Evolutionary conservation across 2,329 filamentous ascomycete species (phyloP).

Genomic region (Aspergillus ustus): DNA sequence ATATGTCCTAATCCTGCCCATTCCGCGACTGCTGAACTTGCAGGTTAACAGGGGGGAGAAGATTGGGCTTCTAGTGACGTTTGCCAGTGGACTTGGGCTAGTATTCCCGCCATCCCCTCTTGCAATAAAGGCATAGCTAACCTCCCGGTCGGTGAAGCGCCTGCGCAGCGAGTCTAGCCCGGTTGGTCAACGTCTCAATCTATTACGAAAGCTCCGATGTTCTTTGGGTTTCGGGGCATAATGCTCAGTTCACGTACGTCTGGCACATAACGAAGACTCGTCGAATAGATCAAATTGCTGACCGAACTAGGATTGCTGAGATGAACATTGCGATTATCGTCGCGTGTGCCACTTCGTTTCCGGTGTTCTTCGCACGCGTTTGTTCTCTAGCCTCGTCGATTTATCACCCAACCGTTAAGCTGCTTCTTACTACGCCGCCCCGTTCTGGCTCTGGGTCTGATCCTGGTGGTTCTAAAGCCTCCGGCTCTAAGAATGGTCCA

Average conservation of each 20-base stretch:
- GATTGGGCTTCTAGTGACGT: neutral
- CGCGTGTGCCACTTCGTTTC: constrained; percentile 5
- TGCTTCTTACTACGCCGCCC: neutral
- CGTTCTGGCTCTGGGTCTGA: neutral
- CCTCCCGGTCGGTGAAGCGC: neutral
- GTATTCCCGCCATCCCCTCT: neutral
- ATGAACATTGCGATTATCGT: constrained; percentile 13
- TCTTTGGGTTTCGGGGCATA: neutral
- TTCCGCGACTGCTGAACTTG: constrained; percentile 4
- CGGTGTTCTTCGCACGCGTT: constrained; percentile 1
- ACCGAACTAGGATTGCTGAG: neutral
- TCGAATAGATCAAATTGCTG: no score
- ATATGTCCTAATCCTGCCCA: constrained; percentile 7
- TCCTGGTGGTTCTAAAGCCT: no score
- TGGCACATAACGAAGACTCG: neutral
- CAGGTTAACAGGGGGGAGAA: neutral
- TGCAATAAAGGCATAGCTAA: neutral
- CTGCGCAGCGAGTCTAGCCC: constrained; percentile 6
- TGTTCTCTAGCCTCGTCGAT: neutral
- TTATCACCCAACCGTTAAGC: neutral
- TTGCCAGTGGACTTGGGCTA: neutral
- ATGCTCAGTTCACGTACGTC: constrained; percentile 6
- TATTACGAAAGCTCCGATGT: neutral
- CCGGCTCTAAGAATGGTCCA: no score
- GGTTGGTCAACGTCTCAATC: neutral